Evolutionary conservation across 352 stramenopile genomes (phyloP).

Genomic region (Globisporangium acanthophoron): DNA sequence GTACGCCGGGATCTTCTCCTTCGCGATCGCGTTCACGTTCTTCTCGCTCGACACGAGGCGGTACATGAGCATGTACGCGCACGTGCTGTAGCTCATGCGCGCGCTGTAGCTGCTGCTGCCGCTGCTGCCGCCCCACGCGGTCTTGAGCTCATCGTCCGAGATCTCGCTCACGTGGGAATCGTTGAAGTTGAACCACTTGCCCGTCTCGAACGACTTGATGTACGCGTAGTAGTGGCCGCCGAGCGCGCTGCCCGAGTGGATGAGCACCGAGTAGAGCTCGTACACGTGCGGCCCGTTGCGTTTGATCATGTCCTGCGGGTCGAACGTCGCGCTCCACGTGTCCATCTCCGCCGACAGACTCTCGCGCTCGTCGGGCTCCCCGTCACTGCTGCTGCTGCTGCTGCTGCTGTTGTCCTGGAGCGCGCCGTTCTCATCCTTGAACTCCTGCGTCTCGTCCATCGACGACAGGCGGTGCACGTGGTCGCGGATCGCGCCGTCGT

Average conservation of each 20-base stretch:
- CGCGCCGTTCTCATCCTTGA: conserved; percentile 19
- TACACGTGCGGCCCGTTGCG: conserved; percentile 76
- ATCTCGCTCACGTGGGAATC: conserved; percentile 79
- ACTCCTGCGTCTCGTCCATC: conserved; percentile 65
- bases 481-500: conserved; percentile 7
- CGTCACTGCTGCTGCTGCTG: conserved; percentile 7
- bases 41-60: conserved; percentile 58
- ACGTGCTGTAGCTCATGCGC: conserved; percentile 64
- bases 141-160: conserved; percentile 68
- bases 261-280: conserved; percentile 90
- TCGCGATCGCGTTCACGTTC: conserved; percentile 59
- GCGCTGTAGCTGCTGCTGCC: conserved; percentile 46
- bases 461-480: conserved; percentile 52
- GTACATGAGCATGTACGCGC: conserved; percentile 92
- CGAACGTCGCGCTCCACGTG: conserved; percentile 69
- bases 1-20: conserved; percentile 60
- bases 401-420: conserved; percentile 12
- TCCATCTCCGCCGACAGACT: conserved; percentile 23
- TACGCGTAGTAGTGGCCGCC: conserved; percentile 94
- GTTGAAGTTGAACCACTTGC: conserved; percentile 88
- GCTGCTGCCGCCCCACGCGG: conserved; percentile 56
- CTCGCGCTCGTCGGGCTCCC: conserved; percentile 8
- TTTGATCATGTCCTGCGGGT: conserved; percentile 56
- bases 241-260: conserved; percentile 89
- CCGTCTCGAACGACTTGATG: conserved; percentile 84